Evolutionary conservation across 306 rosid species (phyloP).

Genomic region (cucumber (Cucumis sativus)): DNA sequence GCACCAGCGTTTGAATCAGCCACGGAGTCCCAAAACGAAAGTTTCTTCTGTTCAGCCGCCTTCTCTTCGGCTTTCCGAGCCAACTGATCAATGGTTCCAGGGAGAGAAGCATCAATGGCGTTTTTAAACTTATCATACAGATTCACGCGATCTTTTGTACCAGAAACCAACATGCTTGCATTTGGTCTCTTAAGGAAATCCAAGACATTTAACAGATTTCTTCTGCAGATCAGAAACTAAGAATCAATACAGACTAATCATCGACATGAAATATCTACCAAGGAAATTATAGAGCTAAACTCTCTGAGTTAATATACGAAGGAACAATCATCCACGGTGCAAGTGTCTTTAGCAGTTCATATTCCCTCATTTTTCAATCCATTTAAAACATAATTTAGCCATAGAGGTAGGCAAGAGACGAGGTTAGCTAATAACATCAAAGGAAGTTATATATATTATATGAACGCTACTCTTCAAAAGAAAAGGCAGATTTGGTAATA

Average conservation of each 20-base stretch:
- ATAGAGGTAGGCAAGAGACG: not conserved
- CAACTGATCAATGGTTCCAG: slow-evolving; percentile 58
- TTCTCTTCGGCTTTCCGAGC: slow-evolving; percentile 45
- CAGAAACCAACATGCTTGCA: slow-evolving; percentile 71
- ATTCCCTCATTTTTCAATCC: not conserved
- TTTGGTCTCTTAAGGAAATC: slow-evolving; percentile 78
- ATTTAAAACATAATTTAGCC: not conserved
- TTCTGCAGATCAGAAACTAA: slow-evolving; percentile 36
- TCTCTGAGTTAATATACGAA: not conserved
- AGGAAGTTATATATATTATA: not conserved
- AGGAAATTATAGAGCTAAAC: not conserved
- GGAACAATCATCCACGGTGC: not conserved
- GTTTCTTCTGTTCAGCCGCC: slow-evolving; percentile 37
- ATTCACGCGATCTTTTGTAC: slow-evolving; percentile 81
- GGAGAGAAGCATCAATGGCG: slow-evolving; percentile 57
- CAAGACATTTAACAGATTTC: slow-evolving; percentile 73
- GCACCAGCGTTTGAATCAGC: slow-evolving; percentile 59
- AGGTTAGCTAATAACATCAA: not conserved
- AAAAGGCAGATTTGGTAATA: not conserved
- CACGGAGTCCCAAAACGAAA: slow-evolving; percentile 72
- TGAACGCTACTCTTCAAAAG: not conserved
- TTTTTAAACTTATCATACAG: slow-evolving; percentile 66
- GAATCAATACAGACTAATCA: not conserved
- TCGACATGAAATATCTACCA: not conserved
- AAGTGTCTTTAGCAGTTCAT: not conserved